Evolutionary conservation across 1,284 basidiomycete genomes (phyloP).

Genomic region (Leccinum idahoense): DNA sequence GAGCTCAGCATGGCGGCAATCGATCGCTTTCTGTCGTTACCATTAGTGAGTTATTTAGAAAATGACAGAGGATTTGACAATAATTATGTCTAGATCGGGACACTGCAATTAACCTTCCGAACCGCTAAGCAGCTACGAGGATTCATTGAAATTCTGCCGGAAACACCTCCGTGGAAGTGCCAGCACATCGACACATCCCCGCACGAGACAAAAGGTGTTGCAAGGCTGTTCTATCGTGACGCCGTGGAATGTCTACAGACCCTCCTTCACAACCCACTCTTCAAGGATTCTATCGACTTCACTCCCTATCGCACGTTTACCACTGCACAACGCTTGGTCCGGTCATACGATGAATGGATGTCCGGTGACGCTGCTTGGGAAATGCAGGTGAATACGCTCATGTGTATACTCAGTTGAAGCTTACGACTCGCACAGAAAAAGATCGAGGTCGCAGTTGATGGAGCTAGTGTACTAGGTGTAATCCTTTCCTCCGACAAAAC

Average conservation of each 20-base stretch:
- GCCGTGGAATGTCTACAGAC: background rate
- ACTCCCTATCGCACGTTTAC: background rate
- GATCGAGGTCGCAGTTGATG: too few species aligned
- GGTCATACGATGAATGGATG: slow-evolving; percentile 7
- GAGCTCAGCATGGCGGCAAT: background rate
- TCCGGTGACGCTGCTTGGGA: background rate
- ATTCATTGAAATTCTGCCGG: background rate
- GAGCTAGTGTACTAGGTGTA: too few species aligned
- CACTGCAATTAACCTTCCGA: background rate
- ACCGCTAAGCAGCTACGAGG: background rate
- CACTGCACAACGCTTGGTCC: background rate
- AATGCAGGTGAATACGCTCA: too few species aligned
- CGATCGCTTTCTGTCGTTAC: background rate
- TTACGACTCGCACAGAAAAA: too few species aligned
- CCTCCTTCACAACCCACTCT: background rate
- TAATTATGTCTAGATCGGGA: background rate
- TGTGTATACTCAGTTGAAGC: too few species aligned
- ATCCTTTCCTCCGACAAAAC: too few species aligned
- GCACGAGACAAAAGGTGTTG: background rate
- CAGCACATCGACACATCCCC: background rate
- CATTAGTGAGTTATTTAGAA: background rate
- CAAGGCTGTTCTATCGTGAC: background rate
- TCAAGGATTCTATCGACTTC: background rate
- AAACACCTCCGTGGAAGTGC: slow-evolving; percentile 1
- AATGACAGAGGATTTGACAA: background rate